Evolutionary conservation across 73 alveolate genomes (phyloP), one percentile per base, ranked within the genome.

Genomic region (Blepharisma japonicum): DNA sequence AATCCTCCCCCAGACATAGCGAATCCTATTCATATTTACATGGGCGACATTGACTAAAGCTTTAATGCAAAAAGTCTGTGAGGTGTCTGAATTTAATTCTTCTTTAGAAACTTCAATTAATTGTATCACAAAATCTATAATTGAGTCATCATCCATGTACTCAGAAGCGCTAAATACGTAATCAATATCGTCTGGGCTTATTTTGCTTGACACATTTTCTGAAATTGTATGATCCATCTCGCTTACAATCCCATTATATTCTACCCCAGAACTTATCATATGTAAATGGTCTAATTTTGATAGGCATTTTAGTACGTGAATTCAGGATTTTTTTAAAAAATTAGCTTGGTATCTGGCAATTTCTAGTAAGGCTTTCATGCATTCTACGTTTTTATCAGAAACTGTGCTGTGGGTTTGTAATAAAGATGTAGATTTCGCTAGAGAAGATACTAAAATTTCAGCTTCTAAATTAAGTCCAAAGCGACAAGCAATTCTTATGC

Each of bases 11-110:
- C 94, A 92, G 70, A 84, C 87, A 77, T 85, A 81, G 71, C 96
- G 83, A n/a, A 89, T 83, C 71, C 97, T 83, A 51, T 81, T 61
- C 95, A 94, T 84, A 67, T 92, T 92, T 51, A 84, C 79, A 71
- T 94, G 98, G 1, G 98, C 92, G 6, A 94, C 96, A 86, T 94
- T 97, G 6, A 92, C 94, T 18, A 94, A 67, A 83, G 86, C 92
- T 68, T 93, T 90, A 67, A 94, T 83, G 47, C 84, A 82, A 81
- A 94, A 94, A 48, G 86, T 84, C 86, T 91, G 86, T 50, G 66
- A 18, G 21, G n/a, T 11, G 4, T 72, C 80, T 51, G 79, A 78
- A 51, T 71, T 76, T 25, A 94, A 79, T 76, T 94, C 97, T 66
- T 66, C 91, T 76, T 80, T 84, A 4, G 97, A 85, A 46, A 92